Conservation (phyloP, 1,284 basidiomycete species). For the Cryptococcus wingfieldii region DNA sequence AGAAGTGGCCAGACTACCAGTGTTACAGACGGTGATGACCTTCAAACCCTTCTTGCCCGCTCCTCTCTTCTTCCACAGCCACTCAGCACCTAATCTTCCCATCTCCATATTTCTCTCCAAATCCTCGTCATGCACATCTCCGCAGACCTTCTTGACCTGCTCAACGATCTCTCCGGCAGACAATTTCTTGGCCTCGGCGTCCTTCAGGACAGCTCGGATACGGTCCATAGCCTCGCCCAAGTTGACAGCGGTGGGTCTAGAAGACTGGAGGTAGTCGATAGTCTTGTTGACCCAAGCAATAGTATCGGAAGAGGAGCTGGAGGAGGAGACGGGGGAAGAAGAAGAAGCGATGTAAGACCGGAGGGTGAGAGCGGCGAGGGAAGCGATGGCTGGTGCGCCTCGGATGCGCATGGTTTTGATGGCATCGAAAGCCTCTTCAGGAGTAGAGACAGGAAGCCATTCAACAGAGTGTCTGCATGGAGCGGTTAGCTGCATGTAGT, state of each 20-base stretch:
- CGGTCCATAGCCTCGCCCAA: slow-evolving; percentile 75
- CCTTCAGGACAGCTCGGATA: slow-evolving; percentile 52
- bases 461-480: slow-evolving; percentile 59
- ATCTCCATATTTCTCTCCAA: slow-evolving; percentile 75
- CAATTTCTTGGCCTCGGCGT: slow-evolving; percentile 41
- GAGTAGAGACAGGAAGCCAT: slow-evolving; percentile 64
- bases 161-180: slow-evolving; percentile 54
- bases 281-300: slow-evolving; percentile 47
- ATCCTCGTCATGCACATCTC: slow-evolving; percentile 72
- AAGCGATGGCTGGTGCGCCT: slow-evolving; percentile 90
- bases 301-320: slow-evolving; percentile 20
- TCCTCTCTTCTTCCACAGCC: slow-evolving; percentile 61
- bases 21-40: slow-evolving; percentile 92
- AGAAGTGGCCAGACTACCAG: slow-evolving; percentile 84
- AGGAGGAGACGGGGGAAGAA: slow-evolving; percentile 15
- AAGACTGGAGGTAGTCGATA: slow-evolving; percentile 69
- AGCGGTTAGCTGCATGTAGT: not conserved
- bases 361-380: slow-evolving; percentile 75
- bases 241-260: slow-evolving; percentile 92
- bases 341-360: slow-evolving; percentile 54
- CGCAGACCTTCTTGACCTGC: slow-evolving; percentile 55
- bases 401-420: slow-evolving; percentile 91
- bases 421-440: slow-evolving; percentile 79
- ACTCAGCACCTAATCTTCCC: slow-evolving; percentile 74
- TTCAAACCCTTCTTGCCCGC: slow-evolving; percentile 57